Percentiles rank a stretch among this genome's conserved stretches.
These are phyloP conservation scores for Saprolegnia diclina DNA, from an alignment of 352 stramenopile genomes.

Conservation along the genomic window DNA sequence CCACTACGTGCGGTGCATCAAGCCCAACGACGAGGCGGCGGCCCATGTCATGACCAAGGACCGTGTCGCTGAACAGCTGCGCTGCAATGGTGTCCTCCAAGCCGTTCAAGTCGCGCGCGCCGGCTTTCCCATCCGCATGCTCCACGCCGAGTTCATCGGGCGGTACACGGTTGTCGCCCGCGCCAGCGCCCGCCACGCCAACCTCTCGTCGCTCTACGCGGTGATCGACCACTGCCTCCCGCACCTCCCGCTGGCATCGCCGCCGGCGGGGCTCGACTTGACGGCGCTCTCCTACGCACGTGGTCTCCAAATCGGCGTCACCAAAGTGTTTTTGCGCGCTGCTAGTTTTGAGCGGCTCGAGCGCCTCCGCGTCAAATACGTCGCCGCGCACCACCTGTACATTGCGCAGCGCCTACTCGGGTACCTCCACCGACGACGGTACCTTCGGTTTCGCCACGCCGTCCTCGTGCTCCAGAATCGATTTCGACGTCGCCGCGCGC, in stretches of 20 bases:
- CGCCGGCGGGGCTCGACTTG: not conserved
- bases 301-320: conserved; percentile 88
- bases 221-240: not conserved
- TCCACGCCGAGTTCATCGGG: conserved; percentile 62
- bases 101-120: conserved; percentile 78
- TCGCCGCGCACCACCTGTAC: conserved; percentile 66
- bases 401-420: conserved; percentile 69
- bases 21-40: conserved; percentile 79
- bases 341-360: conserved; percentile 89
- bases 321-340: conserved; percentile 95
- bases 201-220: not conserved
- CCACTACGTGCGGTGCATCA: conserved; percentile 87
- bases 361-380: conserved; percentile 62
- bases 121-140: conserved; percentile 76
- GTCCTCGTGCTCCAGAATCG: conserved; percentile 49
- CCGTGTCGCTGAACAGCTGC: conserved; percentile 78
- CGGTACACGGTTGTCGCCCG: conserved; percentile 36
- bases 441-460: conserved; percentile 49
- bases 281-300: conserved; percentile 30
- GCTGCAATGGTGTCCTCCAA: conserved; percentile 81
- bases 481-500: conserved; percentile 51
- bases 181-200: not conserved
- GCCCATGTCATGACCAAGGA: conserved; percentile 53
- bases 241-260: not conserved
- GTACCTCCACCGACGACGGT: conserved; percentile 47